Percentiles rank a stretch among this genome's conserved stretches.
phyloP scores from a whole-genome alignment of 495 filamentous ascomycete species.

The Choiromyces venosus region DNA sequence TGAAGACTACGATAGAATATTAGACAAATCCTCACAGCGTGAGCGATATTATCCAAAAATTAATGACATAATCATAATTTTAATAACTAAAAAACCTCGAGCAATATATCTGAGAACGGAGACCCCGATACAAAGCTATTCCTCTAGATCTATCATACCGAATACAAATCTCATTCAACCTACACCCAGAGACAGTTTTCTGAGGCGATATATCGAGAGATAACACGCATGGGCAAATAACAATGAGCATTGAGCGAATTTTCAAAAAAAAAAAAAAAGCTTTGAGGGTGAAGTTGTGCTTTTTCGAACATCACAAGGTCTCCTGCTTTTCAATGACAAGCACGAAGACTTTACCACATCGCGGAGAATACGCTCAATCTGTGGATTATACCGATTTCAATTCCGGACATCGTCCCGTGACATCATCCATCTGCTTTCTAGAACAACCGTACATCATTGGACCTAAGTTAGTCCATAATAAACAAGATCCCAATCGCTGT shows the following conservation, averaged over 20 bases:
- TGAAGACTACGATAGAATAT: background rate
- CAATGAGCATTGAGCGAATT: background rate
- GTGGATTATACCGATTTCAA: background rate
- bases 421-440: background rate
- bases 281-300: background rate
- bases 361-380: background rate
- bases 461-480: background rate
- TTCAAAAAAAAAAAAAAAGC: too few species aligned
- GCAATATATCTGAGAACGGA: background rate
- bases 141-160: background rate
- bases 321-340: background rate
- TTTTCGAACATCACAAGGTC: background rate
- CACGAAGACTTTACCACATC: too few species aligned
- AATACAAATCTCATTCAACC: background rate
- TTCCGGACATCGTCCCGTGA: background rate
- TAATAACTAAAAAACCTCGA: background rate
- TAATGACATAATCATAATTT: background rate
- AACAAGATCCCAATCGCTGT: background rate
- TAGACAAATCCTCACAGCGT: background rate
- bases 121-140: background rate
- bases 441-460: background rate
- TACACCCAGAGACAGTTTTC: background rate
- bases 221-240: background rate
- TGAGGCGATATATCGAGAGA: too few species aligned
- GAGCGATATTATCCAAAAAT: background rate